phyloP scores from a whole-genome alignment of 2,329 filamentous ascomycete genomes.

The Colletotrichum graminicola region DNA sequence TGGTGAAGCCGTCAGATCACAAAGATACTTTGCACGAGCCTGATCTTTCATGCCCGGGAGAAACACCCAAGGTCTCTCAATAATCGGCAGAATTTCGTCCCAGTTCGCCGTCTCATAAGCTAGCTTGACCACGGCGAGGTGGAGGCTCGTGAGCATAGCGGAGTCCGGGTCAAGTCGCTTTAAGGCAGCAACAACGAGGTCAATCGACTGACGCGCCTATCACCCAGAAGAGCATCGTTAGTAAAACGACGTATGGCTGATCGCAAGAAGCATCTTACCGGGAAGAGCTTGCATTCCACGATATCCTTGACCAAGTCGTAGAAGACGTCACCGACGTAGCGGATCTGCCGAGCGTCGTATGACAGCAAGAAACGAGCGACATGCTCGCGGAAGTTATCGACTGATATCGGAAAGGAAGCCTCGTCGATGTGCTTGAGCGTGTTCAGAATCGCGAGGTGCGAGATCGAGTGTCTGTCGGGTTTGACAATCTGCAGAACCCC shows the following conservation, averaged over 20 bases:
- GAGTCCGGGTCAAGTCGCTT: constrained; percentile 75
- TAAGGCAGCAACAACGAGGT: constrained; percentile 65
- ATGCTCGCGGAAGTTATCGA: constrained; percentile 53
- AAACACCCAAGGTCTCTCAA: constrained; percentile 75
- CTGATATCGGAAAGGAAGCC: constrained; percentile 9
- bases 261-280: constrained; percentile 51
- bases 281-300: constrained; percentile 54
- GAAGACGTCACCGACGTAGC: constrained; percentile 62
- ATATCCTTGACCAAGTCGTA: constrained; percentile 59
- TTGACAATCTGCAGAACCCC: constrained; percentile 56
- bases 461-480: constrained; percentile 63
- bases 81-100: constrained; percentile 67
- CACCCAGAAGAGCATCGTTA: constrained; percentile 21
- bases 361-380: constrained; percentile 59
- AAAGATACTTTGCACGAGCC: constrained; percentile 55
- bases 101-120: constrained; percentile 69
- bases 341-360: constrained; percentile 65
- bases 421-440: constrained; percentile 48
- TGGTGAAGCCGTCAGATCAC: constrained; percentile 60
- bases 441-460: constrained; percentile 63
- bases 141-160: constrained; percentile 74
- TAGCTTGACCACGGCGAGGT: constrained; percentile 68
- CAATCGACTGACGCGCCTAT: constrained; percentile 61
- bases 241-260: constrained; percentile 16
- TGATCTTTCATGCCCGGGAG: constrained; percentile 64